A percentile compares a stretch with the other conserved stretches of the same genome.
These are phyloP conservation scores for Xylaria acuta DNA, from an alignment of 495 filamentous ascomycete species.

Conservation along the genomic window DNA sequence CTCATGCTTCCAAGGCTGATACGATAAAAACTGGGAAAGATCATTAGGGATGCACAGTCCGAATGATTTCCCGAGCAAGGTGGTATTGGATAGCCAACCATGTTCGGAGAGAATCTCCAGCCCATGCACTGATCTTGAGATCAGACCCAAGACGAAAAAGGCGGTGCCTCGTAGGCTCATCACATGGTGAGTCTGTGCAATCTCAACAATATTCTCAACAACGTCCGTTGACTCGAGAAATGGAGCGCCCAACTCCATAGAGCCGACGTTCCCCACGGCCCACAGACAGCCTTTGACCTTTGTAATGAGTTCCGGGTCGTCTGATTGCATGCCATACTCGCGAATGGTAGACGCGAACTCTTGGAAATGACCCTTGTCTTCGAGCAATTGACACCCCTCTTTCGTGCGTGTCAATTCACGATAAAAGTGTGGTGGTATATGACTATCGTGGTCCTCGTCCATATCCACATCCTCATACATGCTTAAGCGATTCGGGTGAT, in stretches of 20 bases:
- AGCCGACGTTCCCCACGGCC: conserved; percentile 97
- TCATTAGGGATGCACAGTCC: conserved; percentile 85
- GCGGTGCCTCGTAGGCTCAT: conserved; percentile 93
- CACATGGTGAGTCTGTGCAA: conserved; percentile 85
- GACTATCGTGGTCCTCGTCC: conserved; percentile 58
- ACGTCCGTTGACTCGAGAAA: conserved; percentile 90
- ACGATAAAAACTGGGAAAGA: conserved; percentile 76
- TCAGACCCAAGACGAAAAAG: conserved; percentile 92
- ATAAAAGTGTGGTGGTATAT: conserved; percentile 95
- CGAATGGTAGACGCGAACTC: conserved; percentile 89
- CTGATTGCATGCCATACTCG: conserved; percentile 79
- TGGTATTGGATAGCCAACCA: conserved; percentile 92
- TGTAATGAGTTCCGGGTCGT: conserved; percentile 84
- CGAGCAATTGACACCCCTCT: conserved; percentile 88
- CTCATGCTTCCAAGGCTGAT: conserved; percentile 54
- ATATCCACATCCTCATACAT: conserved; percentile 58
- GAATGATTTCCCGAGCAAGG: conserved; percentile 78
- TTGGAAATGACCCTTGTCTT: conserved; percentile 93
- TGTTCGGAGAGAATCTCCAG: conserved; percentile 83
- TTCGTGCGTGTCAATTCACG: conserved; percentile 89
- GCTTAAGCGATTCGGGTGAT: conserved; percentile 57
- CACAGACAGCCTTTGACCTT: conserved; percentile 97
- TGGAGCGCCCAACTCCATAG: conserved; percentile 94
- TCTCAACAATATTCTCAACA: conserved; percentile 80
- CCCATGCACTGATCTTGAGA: conserved; percentile 90